Conservation (phyloP, 805 yeast genomes). For the Candida berthetii region DNA sequence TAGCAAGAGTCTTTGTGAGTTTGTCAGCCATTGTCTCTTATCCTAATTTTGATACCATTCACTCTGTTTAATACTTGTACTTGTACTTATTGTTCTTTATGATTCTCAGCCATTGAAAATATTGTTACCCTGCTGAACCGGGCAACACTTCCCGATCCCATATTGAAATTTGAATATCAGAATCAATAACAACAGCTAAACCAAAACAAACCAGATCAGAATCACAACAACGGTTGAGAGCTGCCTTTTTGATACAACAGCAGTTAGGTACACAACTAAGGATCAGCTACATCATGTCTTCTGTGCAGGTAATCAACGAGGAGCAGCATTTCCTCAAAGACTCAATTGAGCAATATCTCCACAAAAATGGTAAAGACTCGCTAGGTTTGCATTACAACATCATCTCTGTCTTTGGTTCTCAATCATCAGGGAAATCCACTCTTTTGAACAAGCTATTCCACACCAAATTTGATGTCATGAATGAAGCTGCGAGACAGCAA, state of each 20-base stretch:
- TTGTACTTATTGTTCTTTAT: too few relatives aligned
- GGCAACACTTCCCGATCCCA: too few relatives aligned
- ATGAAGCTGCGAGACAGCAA: slow-evolving; percentile 78
- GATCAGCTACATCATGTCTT: slow-evolving; percentile 2
- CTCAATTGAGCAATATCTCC: slow-evolving; percentile 17
- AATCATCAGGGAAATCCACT: slow-evolving; percentile 94
- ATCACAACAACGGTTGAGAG: too few relatives aligned
- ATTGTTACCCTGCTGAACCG: too few relatives aligned
- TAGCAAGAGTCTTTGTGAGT: slow-evolving; percentile 50
- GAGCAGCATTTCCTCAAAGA: slow-evolving; percentile 36
- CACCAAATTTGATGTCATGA: slow-evolving; percentile 91
- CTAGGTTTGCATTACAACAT: slow-evolving; percentile 78
- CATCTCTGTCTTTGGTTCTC: slow-evolving; percentile 95
- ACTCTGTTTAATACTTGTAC: too few relatives aligned
- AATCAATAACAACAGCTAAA: too few relatives aligned
- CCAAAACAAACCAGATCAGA: too few relatives aligned
- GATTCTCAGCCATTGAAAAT: too few relatives aligned
- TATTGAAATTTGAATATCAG: too few relatives aligned
- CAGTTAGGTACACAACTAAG: too few relatives aligned
- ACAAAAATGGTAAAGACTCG: slow-evolving; percentile 29
- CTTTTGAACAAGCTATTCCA: slow-evolving; percentile 79
- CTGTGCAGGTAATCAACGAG: slow-evolving; percentile 51
- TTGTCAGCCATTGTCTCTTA: slow-evolving; percentile 24
- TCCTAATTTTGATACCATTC: background rate
- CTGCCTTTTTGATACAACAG: too few relatives aligned